Percentiles rank a stretch among this genome's conserved stretches.
phyloP scores from a whole-genome alignment of 1,284 basidiomycete genomes.

The Blastosporella zonata region DNA sequence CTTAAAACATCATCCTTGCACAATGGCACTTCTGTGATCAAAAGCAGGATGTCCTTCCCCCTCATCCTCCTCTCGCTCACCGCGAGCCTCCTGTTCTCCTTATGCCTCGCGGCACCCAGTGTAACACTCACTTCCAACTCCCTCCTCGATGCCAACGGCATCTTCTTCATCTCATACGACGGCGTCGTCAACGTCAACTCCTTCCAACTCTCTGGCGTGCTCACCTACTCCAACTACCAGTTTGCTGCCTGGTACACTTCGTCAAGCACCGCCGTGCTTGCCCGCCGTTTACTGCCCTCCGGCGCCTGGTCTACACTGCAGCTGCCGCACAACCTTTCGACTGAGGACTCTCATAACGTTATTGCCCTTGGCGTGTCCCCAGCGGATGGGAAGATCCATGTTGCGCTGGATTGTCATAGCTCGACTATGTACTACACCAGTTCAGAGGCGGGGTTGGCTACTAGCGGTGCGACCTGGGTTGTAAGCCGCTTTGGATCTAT shows the following conservation, averaged over 20 bases:
- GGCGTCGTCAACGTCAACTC: slow-evolving; percentile 43
- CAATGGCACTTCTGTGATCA: background rate
- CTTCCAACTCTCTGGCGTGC: slow-evolving; percentile 38
- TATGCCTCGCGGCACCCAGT: slow-evolving; percentile 30
- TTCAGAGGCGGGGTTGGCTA: slow-evolving; percentile 36
- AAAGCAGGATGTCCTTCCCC: slow-evolving; percentile 10
- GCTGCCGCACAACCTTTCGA: slow-evolving; percentile 36
- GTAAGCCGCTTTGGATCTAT: slow-evolving; percentile 38
- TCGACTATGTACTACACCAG: slow-evolving; percentile 37
- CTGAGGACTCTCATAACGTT: slow-evolving; percentile 41
- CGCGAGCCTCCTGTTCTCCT: slow-evolving; percentile 12
- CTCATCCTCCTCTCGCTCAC: slow-evolving; percentile 12
- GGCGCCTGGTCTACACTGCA: slow-evolving; percentile 39
- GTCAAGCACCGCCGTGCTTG: slow-evolving; percentile 33
- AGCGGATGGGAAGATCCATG: slow-evolving; percentile 40
- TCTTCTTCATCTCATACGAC: slow-evolving; percentile 42
- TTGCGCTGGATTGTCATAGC: slow-evolving; percentile 43
- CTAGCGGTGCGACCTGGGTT: slow-evolving; percentile 37
- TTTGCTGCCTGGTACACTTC: slow-evolving; percentile 43
- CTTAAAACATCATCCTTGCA: background rate
- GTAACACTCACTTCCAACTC: slow-evolving; percentile 37
- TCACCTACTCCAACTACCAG: slow-evolving; percentile 37
- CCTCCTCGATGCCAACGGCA: slow-evolving; percentile 35
- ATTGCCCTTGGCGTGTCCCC: slow-evolving; percentile 40
- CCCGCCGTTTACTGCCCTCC: slow-evolving; percentile 35